These are phyloP conservation scores for Chenopodium quinoa DNA, from an alignment of 148 eudicot genomes.

Conservation along the genomic window DNA sequence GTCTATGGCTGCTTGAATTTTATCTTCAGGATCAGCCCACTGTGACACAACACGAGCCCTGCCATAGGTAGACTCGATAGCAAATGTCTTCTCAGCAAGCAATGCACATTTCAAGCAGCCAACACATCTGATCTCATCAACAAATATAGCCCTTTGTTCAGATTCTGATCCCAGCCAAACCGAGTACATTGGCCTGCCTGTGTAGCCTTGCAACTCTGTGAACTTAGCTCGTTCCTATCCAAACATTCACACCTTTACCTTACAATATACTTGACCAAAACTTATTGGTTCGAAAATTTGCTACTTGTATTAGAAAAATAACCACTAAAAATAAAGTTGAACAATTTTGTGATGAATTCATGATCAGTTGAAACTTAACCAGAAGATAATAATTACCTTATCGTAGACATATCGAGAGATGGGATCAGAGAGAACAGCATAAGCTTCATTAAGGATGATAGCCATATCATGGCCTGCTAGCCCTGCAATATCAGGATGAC, in stretches of 20 bases:
- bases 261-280: not conserved
- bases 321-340: no score
- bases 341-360: no score
- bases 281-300: not conserved
- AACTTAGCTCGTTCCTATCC: slow-evolving; percentile 71
- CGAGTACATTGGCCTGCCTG: slow-evolving; percentile 80
- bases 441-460: slow-evolving; percentile 77
- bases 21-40: slow-evolving; percentile 87
- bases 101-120: slow-evolving; percentile 94
- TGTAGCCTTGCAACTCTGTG: slow-evolving; percentile 64
- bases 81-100: slow-evolving; percentile 74
- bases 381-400: slow-evolving; percentile 35
- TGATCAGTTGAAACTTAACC: no score
- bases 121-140: slow-evolving; percentile 80
- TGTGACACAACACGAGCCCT: slow-evolving; percentile 89
- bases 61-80: slow-evolving; percentile 73
- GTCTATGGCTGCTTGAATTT: slow-evolving; percentile 72
- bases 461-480: slow-evolving; percentile 90
- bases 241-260: not conserved
- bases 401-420: slow-evolving; percentile 62
- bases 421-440: slow-evolving; percentile 79
- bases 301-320: no score
- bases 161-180: slow-evolving; percentile 65
- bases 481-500: slow-evolving; percentile 95
- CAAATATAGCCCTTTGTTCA: slow-evolving; percentile 77